phyloP scores from a whole-genome alignment of 371 early-diverging fungal genomes.

The Rhizopus arrhizus region DNA sequence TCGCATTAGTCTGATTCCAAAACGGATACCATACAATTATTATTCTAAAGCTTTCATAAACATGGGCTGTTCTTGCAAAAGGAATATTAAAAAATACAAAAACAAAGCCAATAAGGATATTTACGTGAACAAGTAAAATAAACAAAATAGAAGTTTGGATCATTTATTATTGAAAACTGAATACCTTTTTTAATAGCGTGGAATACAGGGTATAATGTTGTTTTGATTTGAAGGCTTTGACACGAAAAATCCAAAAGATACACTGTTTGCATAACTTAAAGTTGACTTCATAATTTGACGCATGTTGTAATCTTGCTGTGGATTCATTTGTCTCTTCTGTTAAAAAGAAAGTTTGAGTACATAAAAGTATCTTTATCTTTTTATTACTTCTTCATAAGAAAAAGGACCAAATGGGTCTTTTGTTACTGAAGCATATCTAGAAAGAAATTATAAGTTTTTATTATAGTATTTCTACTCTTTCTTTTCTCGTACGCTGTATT shows the following conservation, averaged over 20 bases:
- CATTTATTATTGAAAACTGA: no score
- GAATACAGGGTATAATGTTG: constrained; percentile 7
- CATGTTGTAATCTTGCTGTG: constrained; percentile 8
- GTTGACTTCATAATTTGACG: constrained; percentile 1
- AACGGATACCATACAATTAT: no score
- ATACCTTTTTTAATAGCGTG: not conserved
- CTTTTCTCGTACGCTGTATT: not conserved
- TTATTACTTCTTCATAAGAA: not conserved
- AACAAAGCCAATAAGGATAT: no score
- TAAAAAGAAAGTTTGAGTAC: not conserved
- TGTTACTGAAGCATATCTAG: not conserved
- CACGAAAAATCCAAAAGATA: constrained; percentile 6
- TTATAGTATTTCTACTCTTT: not conserved
- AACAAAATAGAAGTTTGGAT: no score
- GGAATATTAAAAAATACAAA: no score
- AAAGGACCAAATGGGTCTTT: not conserved
- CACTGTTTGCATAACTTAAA: not conserved
- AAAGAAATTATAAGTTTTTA: no score
- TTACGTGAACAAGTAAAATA: no score
- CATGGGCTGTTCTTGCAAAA: no score
- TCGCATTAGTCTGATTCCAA: no score
- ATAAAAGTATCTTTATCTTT: no score
- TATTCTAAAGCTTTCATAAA: no score
- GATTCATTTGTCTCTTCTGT: not conserved
- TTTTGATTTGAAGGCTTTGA: constrained; percentile 6